Percentiles rank a stretch among this genome's conserved stretches.
These are phyloP conservation scores for Hibiscus tridactylites DNA, from an alignment of 345 rosid species.

Conservation along the genomic window DNA sequence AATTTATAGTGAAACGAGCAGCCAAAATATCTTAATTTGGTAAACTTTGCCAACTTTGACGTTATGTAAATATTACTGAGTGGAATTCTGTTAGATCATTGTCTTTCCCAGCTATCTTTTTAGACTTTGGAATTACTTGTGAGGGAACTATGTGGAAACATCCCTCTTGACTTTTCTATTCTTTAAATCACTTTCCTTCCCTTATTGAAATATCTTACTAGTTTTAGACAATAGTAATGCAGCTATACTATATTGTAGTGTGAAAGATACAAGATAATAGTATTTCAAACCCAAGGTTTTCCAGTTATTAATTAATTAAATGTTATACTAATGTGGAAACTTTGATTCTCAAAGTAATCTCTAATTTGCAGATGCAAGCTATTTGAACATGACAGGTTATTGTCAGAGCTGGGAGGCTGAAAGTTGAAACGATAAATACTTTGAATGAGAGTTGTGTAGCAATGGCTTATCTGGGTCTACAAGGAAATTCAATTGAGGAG, in stretches of 20 bases:
- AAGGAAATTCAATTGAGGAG: neutral
- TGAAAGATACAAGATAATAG: neutral
- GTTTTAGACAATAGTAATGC: neutral
- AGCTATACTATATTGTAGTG: neutral
- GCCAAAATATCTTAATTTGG: slow-evolving; percentile 10
- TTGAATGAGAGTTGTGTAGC: neutral
- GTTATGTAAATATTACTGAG: slow-evolving; percentile 7
- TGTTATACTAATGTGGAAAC: neutral
- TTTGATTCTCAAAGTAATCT: neutral
- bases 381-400: neutral
- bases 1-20: slow-evolving; percentile 34
- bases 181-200: slow-evolving; percentile 5
- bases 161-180: slow-evolving; percentile 11
- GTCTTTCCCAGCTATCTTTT: slow-evolving; percentile 12
- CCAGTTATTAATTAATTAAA: neutral
- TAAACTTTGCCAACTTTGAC: slow-evolving; percentile 23
- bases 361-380: neutral
- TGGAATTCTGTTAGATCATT: slow-evolving; percentile 11
- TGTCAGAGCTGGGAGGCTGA: neutral
- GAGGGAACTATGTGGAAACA: slow-evolving; percentile 8
- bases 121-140: slow-evolving; percentile 11
- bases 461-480: slow-evolving; percentile 5
- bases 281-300: neutral
- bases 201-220: neutral
- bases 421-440: slow-evolving; percentile 11